Evolutionary conservation across 768 basidiomycete species (phyloP), one percentile per base, ranked within the genome.

Genomic region (Pholiota molesta): DNA sequence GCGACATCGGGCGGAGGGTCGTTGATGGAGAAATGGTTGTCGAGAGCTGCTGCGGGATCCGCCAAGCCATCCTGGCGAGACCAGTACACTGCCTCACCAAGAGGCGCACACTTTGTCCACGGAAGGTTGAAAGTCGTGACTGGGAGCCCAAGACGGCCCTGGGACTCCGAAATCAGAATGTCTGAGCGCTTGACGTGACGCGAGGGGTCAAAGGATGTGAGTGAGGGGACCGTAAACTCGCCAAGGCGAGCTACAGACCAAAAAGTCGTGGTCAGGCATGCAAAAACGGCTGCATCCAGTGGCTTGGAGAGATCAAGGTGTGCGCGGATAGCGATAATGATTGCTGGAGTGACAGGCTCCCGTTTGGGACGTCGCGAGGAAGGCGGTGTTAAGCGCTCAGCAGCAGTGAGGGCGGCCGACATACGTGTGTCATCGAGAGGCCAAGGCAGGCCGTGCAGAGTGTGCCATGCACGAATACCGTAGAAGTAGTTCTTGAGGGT

Each of bases 401-500:
- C 77, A 0, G 69, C 78, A 19, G 64, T 66, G 0, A 83, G 64
- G 0, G 78, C 31, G 0, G 69, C 60, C 0, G 77, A 68, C 14
- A 78, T 33, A 21, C 75, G 67, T 0, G 51, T 44, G 0, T 70
- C 47, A 28, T 77, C 63, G 0, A 76, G 57, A 0, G 14, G 47
- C 77, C 77, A 83, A 0, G 28, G 47, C 0, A 78, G 5, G 0
- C 79, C 70, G 59, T 85, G 81, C 0, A 83, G 53, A 1, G 77
- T 68, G 63, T 85, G 81, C 82, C 82, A 85, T 2, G 82, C 81
- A 1, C 74, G 65, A 0, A 84, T 47, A 0, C 75, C 78, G 1
- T 64, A 62, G 0, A 81, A 19, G 57, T 79, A 81, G 66, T 81
- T 82, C 1, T 55, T 40, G 0, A 83, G 62, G 0, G 78, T 71